Conservation (phyloP, 1,139 yeast species). For the Blastobotrys elegans region DNA sequence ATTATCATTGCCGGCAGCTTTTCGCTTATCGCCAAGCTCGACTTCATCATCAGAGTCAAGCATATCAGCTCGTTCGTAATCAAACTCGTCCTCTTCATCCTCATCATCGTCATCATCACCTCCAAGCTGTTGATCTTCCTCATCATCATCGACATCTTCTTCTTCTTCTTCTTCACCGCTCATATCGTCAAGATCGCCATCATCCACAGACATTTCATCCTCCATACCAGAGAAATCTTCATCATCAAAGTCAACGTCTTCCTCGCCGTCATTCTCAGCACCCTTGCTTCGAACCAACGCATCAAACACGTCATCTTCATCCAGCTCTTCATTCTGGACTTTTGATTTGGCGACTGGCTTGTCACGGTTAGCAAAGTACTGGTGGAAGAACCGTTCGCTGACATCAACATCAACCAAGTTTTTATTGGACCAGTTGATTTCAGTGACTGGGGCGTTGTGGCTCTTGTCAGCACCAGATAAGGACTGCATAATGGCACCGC, state of each 20-base stretch:
- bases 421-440: conserved; percentile 75
- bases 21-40: conserved; percentile 21
- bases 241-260: conserved; percentile 32
- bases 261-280: conserved; percentile 71
- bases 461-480: conserved; percentile 71
- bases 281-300: conserved; percentile 73
- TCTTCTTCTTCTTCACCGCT: conserved; percentile 27
- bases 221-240: conserved; percentile 47
- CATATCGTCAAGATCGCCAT: conserved; percentile 27
- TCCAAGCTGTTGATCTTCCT: conserved; percentile 21
- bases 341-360: conserved; percentile 35
- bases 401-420: conserved; percentile 67
- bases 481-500: conserved; percentile 96
- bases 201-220: conserved; percentile 42
- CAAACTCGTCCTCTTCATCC: conserved; percentile 28
- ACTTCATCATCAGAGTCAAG: conserved; percentile 21
- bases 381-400: conserved; percentile 85
- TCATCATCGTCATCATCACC: conserved; percentile 24
- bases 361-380: conserved; percentile 68
- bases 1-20: conserved; percentile 2
- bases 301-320: conserved; percentile 81
- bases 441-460: conserved; percentile 61
- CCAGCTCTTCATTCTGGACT: conserved; percentile 37
- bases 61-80: conserved; percentile 24
- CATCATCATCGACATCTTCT: conserved; percentile 26